These are phyloP conservation scores for Melampsora americana DNA, from an alignment of 1,284 basidiomycete species.

Conservation along the genomic window DNA sequence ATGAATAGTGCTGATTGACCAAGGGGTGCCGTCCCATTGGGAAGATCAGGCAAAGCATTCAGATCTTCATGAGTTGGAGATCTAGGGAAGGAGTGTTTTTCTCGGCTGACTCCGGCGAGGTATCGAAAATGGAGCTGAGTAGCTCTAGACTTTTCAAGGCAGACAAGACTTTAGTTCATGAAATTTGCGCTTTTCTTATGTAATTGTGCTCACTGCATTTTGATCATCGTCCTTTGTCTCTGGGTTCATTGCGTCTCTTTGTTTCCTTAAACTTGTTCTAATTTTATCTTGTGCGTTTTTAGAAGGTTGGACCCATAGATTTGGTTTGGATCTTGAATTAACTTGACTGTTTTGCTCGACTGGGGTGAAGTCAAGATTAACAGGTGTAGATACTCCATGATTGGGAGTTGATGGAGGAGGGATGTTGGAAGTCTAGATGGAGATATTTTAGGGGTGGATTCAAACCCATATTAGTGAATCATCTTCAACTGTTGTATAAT, in stretches of 20 bases:
- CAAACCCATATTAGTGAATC: no score
- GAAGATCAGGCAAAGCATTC: neutral
- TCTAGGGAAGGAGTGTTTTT: constrained; percentile 7
- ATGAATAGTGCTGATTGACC: neutral
- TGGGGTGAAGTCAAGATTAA: no score
- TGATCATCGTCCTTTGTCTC: constrained; percentile 1
- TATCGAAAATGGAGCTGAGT: neutral
- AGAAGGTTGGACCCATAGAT: no score
- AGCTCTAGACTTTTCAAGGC: neutral
- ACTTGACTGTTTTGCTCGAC: no score
- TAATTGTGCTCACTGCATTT: neutral
- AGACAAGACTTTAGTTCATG: neutral
- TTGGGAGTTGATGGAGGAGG: no score
- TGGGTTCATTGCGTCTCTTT: constrained; percentile 5
- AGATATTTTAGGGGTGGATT: no score
- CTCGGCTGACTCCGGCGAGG: neutral
- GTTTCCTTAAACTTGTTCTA: neutral
- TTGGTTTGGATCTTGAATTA: no score
- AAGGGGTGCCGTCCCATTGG: neutral
- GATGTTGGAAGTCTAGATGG: no score
- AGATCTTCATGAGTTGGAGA: constrained; percentile 17
- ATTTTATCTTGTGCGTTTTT: no score
- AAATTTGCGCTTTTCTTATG: neutral
- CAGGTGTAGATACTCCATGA: no score
- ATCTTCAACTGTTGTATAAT: no score